Evolutionary conservation across 2,329 filamentous ascomycete genomes (phyloP).

Genomic region (Fusarium torulosum): DNA sequence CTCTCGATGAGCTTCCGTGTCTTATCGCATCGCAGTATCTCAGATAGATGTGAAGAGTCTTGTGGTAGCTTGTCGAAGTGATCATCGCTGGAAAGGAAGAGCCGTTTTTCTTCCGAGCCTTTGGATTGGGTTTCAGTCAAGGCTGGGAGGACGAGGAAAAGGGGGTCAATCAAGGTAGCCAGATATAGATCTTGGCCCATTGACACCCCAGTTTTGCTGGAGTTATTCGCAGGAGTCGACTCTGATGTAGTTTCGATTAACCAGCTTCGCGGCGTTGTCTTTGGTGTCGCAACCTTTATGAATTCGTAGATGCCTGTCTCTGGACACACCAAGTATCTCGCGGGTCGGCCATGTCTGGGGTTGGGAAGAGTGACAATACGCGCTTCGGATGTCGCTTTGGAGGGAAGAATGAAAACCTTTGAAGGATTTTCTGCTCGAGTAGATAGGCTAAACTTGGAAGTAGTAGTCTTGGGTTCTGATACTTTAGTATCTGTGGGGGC

Average conservation of each 20-base stretch:
- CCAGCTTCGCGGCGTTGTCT: conserved; percentile 71
- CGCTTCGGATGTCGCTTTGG: conserved; percentile 64
- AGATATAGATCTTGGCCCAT: conserved; percentile 81
- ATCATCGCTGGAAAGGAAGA: conserved; percentile 78
- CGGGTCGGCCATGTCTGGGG: conserved; percentile 66
- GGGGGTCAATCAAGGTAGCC: conserved; percentile 83
- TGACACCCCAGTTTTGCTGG: conserved; percentile 58
- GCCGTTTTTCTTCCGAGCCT: conserved; percentile 65
- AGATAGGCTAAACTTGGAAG: conserved; percentile 59
- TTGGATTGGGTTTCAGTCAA: conserved; percentile 64
- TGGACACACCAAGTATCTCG: conserved; percentile 73
- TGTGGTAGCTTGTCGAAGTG: conserved; percentile 74
- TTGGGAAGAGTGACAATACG: conserved; percentile 71
- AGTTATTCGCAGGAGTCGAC: conserved; percentile 21
- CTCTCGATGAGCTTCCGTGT: conserved; percentile 68
- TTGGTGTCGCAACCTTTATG: conserved; percentile 67
- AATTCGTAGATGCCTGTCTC: conserved; percentile 74
- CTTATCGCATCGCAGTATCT: conserved; percentile 64
- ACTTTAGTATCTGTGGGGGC: conserved; percentile 45
- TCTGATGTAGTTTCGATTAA: conserved; percentile 60
- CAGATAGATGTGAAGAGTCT: conserved; percentile 68
- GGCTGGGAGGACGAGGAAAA: conserved; percentile 85
- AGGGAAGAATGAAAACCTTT: conserved; percentile 72
- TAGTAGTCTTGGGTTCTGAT: conserved; percentile 47
- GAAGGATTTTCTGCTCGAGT: conserved; percentile 59